phyloP scores from a whole-genome alignment of 805 yeast genomes.

The Ogataea populi-albae region DNA sequence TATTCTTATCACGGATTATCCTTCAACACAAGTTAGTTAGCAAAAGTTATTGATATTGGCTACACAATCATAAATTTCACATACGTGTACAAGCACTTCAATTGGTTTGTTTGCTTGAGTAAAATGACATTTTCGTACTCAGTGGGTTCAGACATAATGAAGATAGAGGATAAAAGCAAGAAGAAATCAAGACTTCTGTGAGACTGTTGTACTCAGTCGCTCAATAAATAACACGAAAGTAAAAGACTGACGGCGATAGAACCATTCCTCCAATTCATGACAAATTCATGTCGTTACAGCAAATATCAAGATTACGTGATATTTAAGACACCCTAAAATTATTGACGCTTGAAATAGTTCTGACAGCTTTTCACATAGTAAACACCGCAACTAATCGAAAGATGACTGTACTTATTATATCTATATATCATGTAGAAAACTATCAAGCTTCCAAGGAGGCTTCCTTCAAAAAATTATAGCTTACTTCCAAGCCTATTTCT shows the following conservation, averaged over 20 bases:
- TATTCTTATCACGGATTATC: constrained; percentile 78
- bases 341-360: too few species aligned
- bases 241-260: background rate
- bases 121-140: constrained; percentile 54
- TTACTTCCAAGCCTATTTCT: constrained; percentile 26
- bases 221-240: background rate
- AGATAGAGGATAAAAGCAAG: background rate
- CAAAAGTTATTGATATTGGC: too few species aligned
- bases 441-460: background rate
- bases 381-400: too few species aligned
- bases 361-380: too few species aligned
- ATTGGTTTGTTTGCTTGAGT: constrained; percentile 86
- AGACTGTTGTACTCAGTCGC: background rate
- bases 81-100: constrained; percentile 75
- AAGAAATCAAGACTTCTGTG: constrained; percentile 1
- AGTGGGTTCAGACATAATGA: constrained; percentile 14
- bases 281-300: too few species aligned
- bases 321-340: too few species aligned
- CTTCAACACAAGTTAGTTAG: too few species aligned
- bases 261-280: too few species aligned
- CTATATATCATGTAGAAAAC: too few species aligned
- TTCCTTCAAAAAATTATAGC: constrained; percentile 27
- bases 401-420: too few species aligned
- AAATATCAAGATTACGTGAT: too few species aligned
- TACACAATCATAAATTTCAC: constrained; percentile 13